These are phyloP conservation scores for Amanita jacksonii DNA, from an alignment of 768 basidiomycete genomes.

Conservation along the genomic window DNA sequence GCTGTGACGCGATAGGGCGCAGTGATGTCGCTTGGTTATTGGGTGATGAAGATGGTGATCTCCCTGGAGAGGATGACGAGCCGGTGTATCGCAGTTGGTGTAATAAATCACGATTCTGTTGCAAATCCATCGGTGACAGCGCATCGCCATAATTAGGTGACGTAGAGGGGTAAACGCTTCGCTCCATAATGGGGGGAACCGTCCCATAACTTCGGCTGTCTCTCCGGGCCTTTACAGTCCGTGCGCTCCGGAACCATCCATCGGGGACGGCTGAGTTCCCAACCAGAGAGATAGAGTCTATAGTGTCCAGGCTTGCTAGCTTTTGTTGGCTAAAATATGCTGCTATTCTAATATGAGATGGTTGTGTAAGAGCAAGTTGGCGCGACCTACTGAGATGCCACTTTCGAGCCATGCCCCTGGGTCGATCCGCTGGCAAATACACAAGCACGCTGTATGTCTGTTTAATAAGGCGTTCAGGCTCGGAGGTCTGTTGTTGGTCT, in stretches of 20 bases:
- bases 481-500: constrained; percentile 30
- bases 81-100: constrained; percentile 17
- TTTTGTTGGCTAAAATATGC: constrained; percentile 80
- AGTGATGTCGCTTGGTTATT: constrained; percentile 22
- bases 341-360: constrained; percentile 30
- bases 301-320: constrained; percentile 59
- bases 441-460: constrained; percentile 81
- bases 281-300: constrained; percentile 60
- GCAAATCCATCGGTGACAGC: constrained; percentile 16
- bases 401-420: constrained; percentile 48
- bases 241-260: constrained; percentile 72
- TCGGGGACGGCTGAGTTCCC: constrained; percentile 62
- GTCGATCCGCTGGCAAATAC: constrained; percentile 45
- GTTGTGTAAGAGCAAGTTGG: constrained; percentile 6
- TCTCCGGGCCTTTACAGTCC: constrained; percentile 45
- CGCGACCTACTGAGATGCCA: constrained; percentile 70
- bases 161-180: constrained; percentile 16
- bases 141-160: constrained; percentile 15
- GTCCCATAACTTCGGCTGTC: constrained; percentile 34
- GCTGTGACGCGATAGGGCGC: constrained; percentile 8
- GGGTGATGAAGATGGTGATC: constrained; percentile 30
- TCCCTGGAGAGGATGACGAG: constrained; percentile 22
- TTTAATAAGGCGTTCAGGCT: constrained; percentile 63
- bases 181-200: constrained; percentile 22
- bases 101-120: constrained; percentile 16